These are phyloP conservation scores for Pleurozium schreberi DNA, from an alignment of 225 moss, liverwort and hornwort genomes.

Conservation along the genomic window DNA sequence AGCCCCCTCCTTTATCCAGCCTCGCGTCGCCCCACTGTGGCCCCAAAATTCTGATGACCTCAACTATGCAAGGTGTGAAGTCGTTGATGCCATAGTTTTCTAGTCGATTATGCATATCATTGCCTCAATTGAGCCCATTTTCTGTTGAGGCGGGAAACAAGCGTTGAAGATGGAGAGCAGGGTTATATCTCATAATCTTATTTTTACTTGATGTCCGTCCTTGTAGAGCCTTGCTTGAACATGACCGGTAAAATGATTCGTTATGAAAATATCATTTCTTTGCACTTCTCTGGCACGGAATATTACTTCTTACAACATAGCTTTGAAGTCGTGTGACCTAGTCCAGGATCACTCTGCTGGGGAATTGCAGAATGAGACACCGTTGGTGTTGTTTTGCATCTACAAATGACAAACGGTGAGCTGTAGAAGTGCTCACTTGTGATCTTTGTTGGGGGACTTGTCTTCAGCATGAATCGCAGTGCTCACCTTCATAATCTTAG, in stretches of 20 bases:
- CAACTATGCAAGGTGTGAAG: neutral
- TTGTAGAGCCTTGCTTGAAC: neutral
- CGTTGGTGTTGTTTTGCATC: neutral
- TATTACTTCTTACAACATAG: neutral
- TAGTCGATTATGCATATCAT: neutral
- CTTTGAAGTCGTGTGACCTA: too few species aligned
- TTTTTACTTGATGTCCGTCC: neutral
- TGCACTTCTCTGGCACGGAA: neutral
- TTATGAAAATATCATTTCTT: neutral
- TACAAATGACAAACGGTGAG: neutral
- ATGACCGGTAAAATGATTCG: neutral
- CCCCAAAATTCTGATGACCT: neutral
- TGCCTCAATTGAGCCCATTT: neutral
- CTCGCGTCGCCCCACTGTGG: neutral
- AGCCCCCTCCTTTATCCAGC: constrained; percentile 20
- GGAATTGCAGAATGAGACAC: neutral
- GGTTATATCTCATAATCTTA: neutral
- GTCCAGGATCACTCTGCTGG: neutral
- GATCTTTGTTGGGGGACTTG: neutral
- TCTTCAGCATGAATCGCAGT: neutral
- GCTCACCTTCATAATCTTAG: neutral
- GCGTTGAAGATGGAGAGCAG: neutral
- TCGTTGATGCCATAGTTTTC: neutral
- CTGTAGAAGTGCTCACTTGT: neutral
- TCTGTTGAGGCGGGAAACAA: neutral